Percentiles rank a stretch among this genome's conserved stretches.
phyloP scores from a whole-genome alignment of 176 grass and related monocot species.

The Eremochloa ophiuroides region DNA sequence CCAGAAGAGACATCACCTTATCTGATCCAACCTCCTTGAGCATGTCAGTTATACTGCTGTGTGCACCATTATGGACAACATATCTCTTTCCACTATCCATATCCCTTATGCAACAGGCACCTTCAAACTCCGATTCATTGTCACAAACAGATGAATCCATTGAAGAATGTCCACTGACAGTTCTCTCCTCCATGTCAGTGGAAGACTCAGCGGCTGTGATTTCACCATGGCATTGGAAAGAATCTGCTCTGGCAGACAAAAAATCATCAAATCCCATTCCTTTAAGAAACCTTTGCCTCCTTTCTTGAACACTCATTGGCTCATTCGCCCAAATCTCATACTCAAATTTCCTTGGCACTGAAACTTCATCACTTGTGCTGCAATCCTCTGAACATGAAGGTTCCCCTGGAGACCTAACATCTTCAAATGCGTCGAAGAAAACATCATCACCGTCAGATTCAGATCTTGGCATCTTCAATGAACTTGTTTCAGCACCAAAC shows the following conservation, averaged over 20 bases:
- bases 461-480: slow-evolving; percentile 47
- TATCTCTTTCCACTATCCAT: slow-evolving; percentile 43
- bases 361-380: slow-evolving; percentile 34
- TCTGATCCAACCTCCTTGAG: slow-evolving; percentile 62
- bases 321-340: slow-evolving; percentile 50
- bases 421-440: slow-evolving; percentile 79
- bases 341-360: slow-evolving; percentile 23
- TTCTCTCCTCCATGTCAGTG: slow-evolving; percentile 38
- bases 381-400: slow-evolving; percentile 48
- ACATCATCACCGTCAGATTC: slow-evolving; percentile 50
- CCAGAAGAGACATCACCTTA: slow-evolving; percentile 52
- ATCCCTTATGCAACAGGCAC: slow-evolving; percentile 41
- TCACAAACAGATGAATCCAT: slow-evolving; percentile 26
- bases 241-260: slow-evolving; percentile 6
- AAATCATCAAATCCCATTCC: slow-evolving; percentile 60
- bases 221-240: slow-evolving; percentile 18
- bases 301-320: slow-evolving; percentile 68
- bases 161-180: slow-evolving; percentile 10
- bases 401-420: slow-evolving; percentile 34
- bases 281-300: slow-evolving; percentile 58
- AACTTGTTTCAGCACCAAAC: not conserved
- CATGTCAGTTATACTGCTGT: slow-evolving; percentile 30
- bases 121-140: slow-evolving; percentile 10
- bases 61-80: slow-evolving; percentile 23
- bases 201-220: slow-evolving; percentile 2